Base-by-base conservation (phyloP, 177 flowering plant species). In the Vitis hybrid region DNA sequence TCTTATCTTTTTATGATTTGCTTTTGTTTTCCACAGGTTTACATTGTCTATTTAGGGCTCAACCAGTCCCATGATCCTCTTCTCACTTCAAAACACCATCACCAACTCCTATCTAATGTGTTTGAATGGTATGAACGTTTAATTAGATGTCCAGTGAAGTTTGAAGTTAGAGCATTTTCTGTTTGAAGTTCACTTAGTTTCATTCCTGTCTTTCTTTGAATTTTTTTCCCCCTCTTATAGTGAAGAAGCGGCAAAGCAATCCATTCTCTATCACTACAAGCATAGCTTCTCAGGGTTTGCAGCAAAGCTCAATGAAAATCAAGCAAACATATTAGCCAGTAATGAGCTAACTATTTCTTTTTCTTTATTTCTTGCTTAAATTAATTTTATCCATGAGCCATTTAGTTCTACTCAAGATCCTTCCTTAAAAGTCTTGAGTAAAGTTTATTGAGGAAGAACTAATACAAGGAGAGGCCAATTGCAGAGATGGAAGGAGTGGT, bases 201-300 rank as follows among this genome's bases (percentile, higher is more conserved):
- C 15, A 15, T 48, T 62, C 16, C 48, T 52, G 12, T 68, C 14
- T 53, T 33, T 15, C 33, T 45, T 1, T 66, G 18, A 3, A 18
- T 7, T 13, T 39, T 48, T 57, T 29, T 5, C 60, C 45, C 3
- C 14, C 5, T 62, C n/a, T 71, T 51, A n/a, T 72, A 88, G 92
- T 69, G 67, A 84, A 73, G 82, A 78, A 66, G 90, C 84, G 33
- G 90, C 89, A 50, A 74, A 72, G 64, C 70, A 74, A 62, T 80
- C 94, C 51, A 66, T 86, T 77, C 60, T 88, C 10, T 88, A 90
- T 69, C 83, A 88, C 84, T 90, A 90, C 80, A 86, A 78, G 74
- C 85, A 83, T 55, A 73, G 82, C 26, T 87, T 90, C 71, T 88
- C 94, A 9, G 94, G 94, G 18, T 88, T 90, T 72, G 79, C 94